phyloP scores from a whole-genome alignment of 176 grass and related monocot species.

The Paspalum notatum region DNA sequence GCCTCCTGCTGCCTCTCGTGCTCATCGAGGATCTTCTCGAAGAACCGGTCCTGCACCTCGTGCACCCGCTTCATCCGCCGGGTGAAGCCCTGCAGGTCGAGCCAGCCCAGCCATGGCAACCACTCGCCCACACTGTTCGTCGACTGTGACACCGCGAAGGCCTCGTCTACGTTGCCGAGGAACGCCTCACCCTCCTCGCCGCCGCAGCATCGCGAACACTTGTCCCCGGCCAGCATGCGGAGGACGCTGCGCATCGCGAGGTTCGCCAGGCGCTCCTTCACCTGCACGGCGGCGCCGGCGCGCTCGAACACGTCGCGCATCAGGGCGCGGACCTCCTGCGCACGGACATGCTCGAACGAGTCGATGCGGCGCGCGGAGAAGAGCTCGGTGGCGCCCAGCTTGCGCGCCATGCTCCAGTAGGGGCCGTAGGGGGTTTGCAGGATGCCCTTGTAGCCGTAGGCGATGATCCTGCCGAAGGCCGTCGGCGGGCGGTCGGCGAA shows the following conservation, averaged over 20 bases:
- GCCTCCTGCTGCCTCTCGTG: too few species aligned
- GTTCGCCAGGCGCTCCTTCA: constrained; percentile 38
- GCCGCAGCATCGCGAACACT: constrained; percentile 23
- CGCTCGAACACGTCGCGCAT: constrained; percentile 7
- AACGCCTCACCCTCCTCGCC: constrained; percentile 43
- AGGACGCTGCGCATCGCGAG: constrained; percentile 45
- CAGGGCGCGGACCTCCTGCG: constrained; percentile 44
- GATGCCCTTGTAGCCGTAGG: constrained; percentile 51
- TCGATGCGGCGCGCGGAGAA: constrained; percentile 51
- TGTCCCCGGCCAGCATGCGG: constrained; percentile 40
- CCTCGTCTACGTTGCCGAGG: constrained; percentile 45
- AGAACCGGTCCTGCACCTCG: constrained; percentile 45
- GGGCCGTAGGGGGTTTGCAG: constrained; percentile 52
- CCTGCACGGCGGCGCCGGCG: background rate
- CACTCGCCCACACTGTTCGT: constrained; percentile 54
- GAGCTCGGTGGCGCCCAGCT: constrained; percentile 60
- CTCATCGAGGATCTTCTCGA: constrained; percentile 50
- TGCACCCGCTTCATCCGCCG: constrained; percentile 53
- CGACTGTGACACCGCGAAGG: constrained; percentile 37
- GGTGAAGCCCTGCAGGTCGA: constrained; percentile 54
- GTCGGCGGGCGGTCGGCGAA: constrained; percentile 51
- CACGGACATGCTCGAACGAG: constrained; percentile 51
- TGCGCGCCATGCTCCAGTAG: constrained; percentile 57
- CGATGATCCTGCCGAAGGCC: constrained; percentile 30
- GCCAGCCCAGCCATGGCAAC: constrained; percentile 46